phyloP scores from a whole-genome alignment of 345 rosid genomes.

The Eutrema yunnanense region DNA sequence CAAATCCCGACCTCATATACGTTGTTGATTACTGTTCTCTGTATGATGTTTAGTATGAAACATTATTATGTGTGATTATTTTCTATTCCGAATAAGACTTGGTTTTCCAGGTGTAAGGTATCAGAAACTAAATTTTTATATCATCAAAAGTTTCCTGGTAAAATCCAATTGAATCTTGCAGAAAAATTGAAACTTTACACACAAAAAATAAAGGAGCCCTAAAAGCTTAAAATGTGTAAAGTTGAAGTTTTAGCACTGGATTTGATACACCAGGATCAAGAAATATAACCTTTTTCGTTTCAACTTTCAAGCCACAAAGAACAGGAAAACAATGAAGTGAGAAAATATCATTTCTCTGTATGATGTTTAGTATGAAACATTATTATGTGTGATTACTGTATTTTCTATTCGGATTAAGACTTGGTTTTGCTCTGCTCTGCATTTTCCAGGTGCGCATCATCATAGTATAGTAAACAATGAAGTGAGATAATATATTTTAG shows the following conservation, averaged over 20 bases:
- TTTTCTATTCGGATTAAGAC: no score
- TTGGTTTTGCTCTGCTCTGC: no score
- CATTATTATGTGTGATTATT: constrained; percentile 18
- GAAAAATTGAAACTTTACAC: neutral
- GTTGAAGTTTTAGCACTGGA: neutral
- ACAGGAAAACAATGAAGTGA: constrained; percentile 43
- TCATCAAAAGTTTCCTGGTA: neutral
- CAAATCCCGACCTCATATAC: constrained; percentile 3
- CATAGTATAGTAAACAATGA: no score
- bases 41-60: constrained; percentile 9
- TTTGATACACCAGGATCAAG: neutral
- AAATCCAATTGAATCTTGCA: neutral
- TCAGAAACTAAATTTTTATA: neutral
- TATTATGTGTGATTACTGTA: no score
- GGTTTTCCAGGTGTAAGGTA: neutral
- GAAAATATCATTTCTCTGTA: no score
- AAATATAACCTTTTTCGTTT: neutral
- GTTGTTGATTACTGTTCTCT: constrained; percentile 10
- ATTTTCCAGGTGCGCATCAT: no score
- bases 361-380: no score
- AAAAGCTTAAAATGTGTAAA: neutral
- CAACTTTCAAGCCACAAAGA: constrained; percentile 57
- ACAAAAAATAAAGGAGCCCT: neutral
- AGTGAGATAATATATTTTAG: no score
- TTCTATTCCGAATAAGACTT: constrained; percentile 10